Base-by-base conservation (phyloP, 495 filamentous ascomycete genomes). In the Penicillium bovifimosum region DNA sequence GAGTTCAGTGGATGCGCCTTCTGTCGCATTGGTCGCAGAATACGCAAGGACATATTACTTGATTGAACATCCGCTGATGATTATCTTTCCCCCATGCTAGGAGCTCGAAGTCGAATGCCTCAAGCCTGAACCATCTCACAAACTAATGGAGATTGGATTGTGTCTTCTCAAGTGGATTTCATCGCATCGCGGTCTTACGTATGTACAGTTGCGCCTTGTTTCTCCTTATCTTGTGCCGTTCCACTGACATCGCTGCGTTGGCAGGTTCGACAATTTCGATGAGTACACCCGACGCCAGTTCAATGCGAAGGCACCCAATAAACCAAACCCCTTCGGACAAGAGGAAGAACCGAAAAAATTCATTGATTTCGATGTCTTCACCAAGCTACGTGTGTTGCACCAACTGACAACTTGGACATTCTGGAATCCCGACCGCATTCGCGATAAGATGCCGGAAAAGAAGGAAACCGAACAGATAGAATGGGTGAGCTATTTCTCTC, bases 231-330 rank as follows among this genome's bases (percentile, higher is more conserved):
- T 13, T 41, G 41, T 40, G 40, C 7, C 0, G 1, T 26, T 41
- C 29, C 31, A 46, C 36, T 53, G 27, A 57, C 46, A 16, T 26
- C 43, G 4, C 28, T 49, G 32, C 56, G 33, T 8, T 48, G 27
- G 27, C 47, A 96, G 91, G 3, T 84, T 77, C 20, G 91, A 91
- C 7, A 82, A 92, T 41, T 97, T 97, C 58, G 90, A 97, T 65
- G 91, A 97, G 64, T 95, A 96, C 54, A 88, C 92, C 41, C 84
- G 90, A 56, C 83, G 90, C 46, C 92, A 96, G 69, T 98, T 90
- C 70, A 71, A 87, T 57, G 83, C 83, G 26, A 95, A 91, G 73
- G 87, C 88, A 3, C 86, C 90, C 26, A 61, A 75, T 32, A 56
- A 80, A 10, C 76, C 81, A 24, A 96, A 97, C 60, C 92, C 92